Percentiles rank a stretch among this genome's conserved stretches.
Conservation (phyloP, 225 moss, liverwort and hornwort genomes). For the Bryoerythrophyllum caledonicum region DNA sequence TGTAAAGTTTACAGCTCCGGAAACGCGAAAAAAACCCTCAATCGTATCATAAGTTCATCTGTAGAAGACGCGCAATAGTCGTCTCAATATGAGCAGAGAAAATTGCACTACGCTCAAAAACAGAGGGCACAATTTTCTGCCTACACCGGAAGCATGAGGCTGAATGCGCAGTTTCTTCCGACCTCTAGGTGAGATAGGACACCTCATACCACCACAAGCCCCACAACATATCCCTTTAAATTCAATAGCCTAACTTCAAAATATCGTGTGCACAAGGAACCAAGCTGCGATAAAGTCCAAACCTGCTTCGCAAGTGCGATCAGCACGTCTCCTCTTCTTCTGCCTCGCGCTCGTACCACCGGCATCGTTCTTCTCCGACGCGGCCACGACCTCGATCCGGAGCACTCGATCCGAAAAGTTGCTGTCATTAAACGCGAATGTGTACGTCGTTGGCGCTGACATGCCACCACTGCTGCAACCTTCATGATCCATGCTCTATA, state of each 20-base stretch:
- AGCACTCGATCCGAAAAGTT: conserved; percentile 95
- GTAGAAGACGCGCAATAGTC: background rate
- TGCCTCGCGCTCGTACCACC: conserved; percentile 70
- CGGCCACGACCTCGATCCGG: conserved; percentile 83
- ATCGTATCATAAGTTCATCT: background rate
- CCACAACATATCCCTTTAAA: background rate
- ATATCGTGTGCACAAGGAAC: background rate
- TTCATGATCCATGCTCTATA: conserved; percentile 81
- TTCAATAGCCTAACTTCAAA: background rate
- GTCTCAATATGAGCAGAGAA: background rate
- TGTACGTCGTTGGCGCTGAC: conserved; percentile 76
- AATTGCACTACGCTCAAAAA: background rate
- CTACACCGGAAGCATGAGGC: background rate
- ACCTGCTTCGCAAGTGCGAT: conserved; percentile 70
- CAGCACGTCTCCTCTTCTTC: conserved; percentile 89
- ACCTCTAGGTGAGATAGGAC: background rate
- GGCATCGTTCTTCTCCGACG: conserved; percentile 67
- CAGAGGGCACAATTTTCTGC: background rate
- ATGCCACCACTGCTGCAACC: conserved; percentile 75
- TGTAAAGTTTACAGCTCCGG: background rate
- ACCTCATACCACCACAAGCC: background rate
- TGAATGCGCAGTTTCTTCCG: background rate
- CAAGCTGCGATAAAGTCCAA: background rate
- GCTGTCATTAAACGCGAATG: conserved; percentile 96
- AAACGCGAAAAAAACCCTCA: background rate